A percentile compares a stretch with the other conserved stretches of the same genome.
These are phyloP conservation scores for Yamadazyma nakazawae DNA, from an alignment of 805 yeast species.

Conservation along the genomic window DNA sequence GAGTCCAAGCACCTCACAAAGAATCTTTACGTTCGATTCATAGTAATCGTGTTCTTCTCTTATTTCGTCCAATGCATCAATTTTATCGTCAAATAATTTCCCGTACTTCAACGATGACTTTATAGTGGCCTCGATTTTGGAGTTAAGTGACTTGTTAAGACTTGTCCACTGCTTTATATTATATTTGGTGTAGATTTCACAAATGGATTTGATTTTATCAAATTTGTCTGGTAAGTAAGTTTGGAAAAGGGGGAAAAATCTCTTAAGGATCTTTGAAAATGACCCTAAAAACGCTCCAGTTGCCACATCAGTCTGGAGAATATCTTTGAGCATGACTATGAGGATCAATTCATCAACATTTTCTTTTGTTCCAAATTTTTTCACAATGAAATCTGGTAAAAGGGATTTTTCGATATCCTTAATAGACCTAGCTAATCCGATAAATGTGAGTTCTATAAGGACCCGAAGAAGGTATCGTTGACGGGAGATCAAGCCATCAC, in stretches of 20 bases:
- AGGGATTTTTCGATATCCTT: slow-evolving; percentile 37
- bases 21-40: slow-evolving; percentile 5
- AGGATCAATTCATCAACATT: slow-evolving; percentile 20
- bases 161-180: slow-evolving; percentile 34
- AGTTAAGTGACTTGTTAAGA: slow-evolving; percentile 40
- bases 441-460: slow-evolving; percentile 54
- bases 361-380: slow-evolving; percentile 23
- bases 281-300: slow-evolving; percentile 32
- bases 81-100: slow-evolving; percentile 44
- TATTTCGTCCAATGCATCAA: slow-evolving; percentile 30
- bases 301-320: slow-evolving; percentile 25
- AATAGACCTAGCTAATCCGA: slow-evolving; percentile 51
- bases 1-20: slow-evolving; percentile 7
- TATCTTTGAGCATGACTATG: slow-evolving; percentile 25
- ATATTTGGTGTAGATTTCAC: slow-evolving; percentile 32
- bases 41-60: slow-evolving; percentile 6
- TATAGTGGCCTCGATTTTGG: slow-evolving; percentile 6
- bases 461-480: slow-evolving; percentile 50
- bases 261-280: slow-evolving; percentile 48
- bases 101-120: slow-evolving; percentile 65
- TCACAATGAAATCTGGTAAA: slow-evolving; percentile 41
- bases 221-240: slow-evolving; percentile 31
- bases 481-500: slow-evolving; percentile 16
- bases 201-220: slow-evolving; percentile 29
- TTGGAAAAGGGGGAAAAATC: slow-evolving; percentile 36